Base-by-base conservation (phyloP, 2,329 filamentous ascomycete genomes). In the Aspergillus sp. region DNA sequence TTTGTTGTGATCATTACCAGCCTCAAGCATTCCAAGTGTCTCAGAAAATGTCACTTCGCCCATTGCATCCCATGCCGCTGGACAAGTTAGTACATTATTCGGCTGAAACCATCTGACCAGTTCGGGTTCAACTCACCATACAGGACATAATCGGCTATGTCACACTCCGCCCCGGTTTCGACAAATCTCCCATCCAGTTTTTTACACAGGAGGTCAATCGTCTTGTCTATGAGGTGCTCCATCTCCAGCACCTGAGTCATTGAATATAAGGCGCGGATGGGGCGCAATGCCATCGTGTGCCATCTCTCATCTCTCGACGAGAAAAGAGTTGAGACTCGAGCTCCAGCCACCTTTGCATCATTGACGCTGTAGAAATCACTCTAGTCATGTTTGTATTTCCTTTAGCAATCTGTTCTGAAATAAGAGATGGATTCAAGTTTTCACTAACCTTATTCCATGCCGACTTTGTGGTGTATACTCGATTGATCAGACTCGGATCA, bases 391-490 rank as follows among this genome's bases (percentile, higher is more conserved):
- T 19, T 19, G 4, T 6, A 29, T 29, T 26, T 9, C 6, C 7
- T 6, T 41, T 19, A 41, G 26, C 5, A 6, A 41, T 19, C 10
- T 3, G 3, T 8, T 7, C 10, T 29, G 38, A 39, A 12, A 10
- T 12, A 10, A 10, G 10, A 8, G n/a, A 35, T n/a, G 34, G 8
- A 35, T 35, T 35, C 5, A 10, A 35, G 2, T n/a, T 35, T 41
- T 12, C 29, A 32, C 46, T 48, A 44, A 59, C 57, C 51, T 61
- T 59, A 5, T 43, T 19, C 52, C 54, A 64, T 35, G 57, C 58
- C 50, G 88, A 88, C 62, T 88, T 90, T 29, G 89, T 68, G 0
- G 85, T 85, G 62, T 91, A 93, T 43, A 91, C 89, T 7, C 73
- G 71, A 67, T 85, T 87, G 55, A 91, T 73, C 0, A 85, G 82